phyloP scores from a whole-genome alignment of 1,139 yeast genomes.

The Tardiomyces blankii region DNA sequence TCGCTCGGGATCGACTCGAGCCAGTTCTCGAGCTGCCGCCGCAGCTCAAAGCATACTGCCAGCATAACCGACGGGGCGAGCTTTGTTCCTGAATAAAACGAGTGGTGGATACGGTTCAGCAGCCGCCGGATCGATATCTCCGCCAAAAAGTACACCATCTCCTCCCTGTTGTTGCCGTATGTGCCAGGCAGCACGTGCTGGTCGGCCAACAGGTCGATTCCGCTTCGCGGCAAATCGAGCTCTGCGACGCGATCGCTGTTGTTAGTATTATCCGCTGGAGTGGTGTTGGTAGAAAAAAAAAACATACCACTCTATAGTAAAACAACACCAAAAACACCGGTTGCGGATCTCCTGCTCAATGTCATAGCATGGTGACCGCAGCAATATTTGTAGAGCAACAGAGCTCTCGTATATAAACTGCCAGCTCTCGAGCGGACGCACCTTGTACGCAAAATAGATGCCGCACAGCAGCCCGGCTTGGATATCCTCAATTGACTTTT shows the following conservation, averaged over 20 bases:
- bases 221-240: slow-evolving; percentile 11
- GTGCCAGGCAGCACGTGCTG: slow-evolving; percentile 10
- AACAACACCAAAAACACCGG: slow-evolving; percentile 12
- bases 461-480: slow-evolving; percentile 5
- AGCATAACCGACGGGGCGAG: slow-evolving; percentile 3
- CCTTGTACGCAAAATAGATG: slow-evolving; percentile 11
- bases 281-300: too few relatives aligned
- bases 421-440: slow-evolving; percentile 11
- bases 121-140: slow-evolving; percentile 4
- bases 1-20: slow-evolving; percentile 10
- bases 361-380: slow-evolving; percentile 2
- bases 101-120: slow-evolving; percentile 5
- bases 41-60: slow-evolving; percentile 9
- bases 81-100: slow-evolving; percentile 1
- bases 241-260: slow-evolving; percentile 11
- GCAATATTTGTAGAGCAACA: slow-evolving; percentile 4
- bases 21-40: slow-evolving; percentile 12
- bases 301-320: slow-evolving; percentile 7
- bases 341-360: slow-evolving; percentile 3
- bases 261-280: too few relatives aligned
- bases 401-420: slow-evolving; percentile 9
- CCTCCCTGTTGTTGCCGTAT: slow-evolving; percentile 4
- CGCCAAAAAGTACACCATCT: slow-evolving; percentile 5
- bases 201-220: slow-evolving; percentile 11
- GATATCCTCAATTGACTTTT: slow-evolving; percentile 1